Conservation (phyloP, 2,329 filamentous ascomycete species). For the Stachybotrys chartarum region DNA sequence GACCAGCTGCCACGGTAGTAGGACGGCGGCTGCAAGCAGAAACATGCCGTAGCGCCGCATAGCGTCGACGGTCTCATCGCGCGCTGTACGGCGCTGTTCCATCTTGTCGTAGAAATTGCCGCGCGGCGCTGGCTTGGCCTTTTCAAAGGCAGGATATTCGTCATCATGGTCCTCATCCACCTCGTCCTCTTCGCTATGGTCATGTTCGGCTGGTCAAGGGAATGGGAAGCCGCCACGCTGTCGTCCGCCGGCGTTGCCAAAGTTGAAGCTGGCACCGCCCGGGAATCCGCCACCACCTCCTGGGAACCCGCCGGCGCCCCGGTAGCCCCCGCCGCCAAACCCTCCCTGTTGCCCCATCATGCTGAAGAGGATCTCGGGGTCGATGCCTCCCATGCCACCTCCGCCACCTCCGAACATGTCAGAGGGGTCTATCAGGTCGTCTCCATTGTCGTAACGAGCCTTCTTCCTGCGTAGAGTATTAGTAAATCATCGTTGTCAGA, state of each 20-base stretch:
- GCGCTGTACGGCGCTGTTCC: constrained; percentile 23
- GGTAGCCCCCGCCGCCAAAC: constrained; percentile 45
- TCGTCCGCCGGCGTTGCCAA: constrained; percentile 30
- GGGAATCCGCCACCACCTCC: constrained; percentile 42
- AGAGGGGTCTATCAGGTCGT: constrained; percentile 79
- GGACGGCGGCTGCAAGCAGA: constrained; percentile 35
- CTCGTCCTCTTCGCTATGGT: constrained; percentile 25
- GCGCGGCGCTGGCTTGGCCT: constrained; percentile 3
- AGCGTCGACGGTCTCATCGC: constrained; percentile 30
- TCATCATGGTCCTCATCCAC: constrained; percentile 17
- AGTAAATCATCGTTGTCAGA: constrained; percentile 14
- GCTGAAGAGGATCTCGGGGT: constrained; percentile 72
- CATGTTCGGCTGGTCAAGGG: constrained; percentile 34
- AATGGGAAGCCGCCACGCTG: constrained; percentile 35
- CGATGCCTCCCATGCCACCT: constrained; percentile 59
- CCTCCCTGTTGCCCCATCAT: constrained; percentile 62
- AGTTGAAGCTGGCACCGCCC: constrained; percentile 51
- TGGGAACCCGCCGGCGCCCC: constrained; percentile 43
- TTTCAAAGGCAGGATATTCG: constrained; percentile 11
- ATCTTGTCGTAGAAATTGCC: constrained; percentile 20
- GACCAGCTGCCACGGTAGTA: constrained; percentile 37
- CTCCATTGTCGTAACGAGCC: constrained; percentile 83
- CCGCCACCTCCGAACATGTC: constrained; percentile 73
- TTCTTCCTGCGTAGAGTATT: constrained; percentile 58
- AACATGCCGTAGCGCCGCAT: constrained; percentile 35